A percentile compares a stretch with the other conserved stretches of the same genome.
These are phyloP conservation scores for Rhodotorula sp. DNA, from an alignment of 1,284 basidiomycete genomes.

Conservation along the genomic window DNA sequence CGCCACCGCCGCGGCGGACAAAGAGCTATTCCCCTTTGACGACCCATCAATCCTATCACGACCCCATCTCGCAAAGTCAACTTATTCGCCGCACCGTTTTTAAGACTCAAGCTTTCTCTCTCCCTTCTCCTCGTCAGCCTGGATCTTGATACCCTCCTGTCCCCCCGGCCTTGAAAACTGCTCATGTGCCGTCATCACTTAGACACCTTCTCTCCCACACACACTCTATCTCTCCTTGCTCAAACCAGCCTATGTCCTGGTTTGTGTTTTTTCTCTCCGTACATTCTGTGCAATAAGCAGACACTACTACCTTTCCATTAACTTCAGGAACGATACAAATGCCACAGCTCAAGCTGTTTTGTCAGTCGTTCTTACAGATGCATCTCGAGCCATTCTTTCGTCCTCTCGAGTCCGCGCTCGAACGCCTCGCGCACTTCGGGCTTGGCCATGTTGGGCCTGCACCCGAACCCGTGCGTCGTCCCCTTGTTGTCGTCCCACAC, in stretches of 20 bases:
- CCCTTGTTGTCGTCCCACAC: constrained; percentile 2
- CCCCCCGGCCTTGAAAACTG: no score
- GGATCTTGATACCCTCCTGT: no score
- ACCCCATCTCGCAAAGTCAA: background rate
- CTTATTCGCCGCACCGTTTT: background rate
- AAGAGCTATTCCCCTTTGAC: background rate
- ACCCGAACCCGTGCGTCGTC: constrained; percentile 10
- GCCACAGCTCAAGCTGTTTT: background rate
- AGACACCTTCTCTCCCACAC: background rate
- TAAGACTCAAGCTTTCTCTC: no score
- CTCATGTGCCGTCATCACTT: no score
- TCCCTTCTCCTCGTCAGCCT: background rate
- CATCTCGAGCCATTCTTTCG: constrained; percentile 5
- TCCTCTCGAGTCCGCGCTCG: background rate
- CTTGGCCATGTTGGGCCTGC: background rate
- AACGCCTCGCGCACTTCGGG: background rate
- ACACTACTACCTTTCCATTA: background rate
- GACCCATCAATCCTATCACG: background rate
- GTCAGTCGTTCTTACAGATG: background rate
- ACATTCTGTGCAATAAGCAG: constrained; percentile 1
- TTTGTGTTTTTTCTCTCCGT: background rate
- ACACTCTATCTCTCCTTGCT: background rate
- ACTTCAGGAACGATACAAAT: background rate
- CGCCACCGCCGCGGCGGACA: no score
- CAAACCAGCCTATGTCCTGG: no score